Evolutionary conservation across 2,329 filamentous ascomycete genomes (phyloP).

Genomic region (Ophiostoma triangulosporum): DNA sequence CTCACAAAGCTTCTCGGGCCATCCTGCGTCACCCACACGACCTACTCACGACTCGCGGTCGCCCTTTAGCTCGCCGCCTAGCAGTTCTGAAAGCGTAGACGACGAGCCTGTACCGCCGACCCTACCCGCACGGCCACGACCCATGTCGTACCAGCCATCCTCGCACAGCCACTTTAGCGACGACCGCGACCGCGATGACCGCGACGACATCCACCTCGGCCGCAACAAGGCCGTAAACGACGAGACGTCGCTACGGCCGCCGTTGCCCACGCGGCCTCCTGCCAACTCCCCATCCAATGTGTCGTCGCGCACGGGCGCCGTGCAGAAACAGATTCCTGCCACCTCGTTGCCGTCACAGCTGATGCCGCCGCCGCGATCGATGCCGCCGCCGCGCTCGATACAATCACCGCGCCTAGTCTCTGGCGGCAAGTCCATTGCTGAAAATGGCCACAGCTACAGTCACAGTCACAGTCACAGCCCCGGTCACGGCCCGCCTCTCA

Average conservation of each 20-base stretch:
- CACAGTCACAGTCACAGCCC: too few relatives aligned
- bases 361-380: not conserved
- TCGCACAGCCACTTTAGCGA: not conserved
- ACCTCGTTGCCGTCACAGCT: not conserved
- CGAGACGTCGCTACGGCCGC: conserved; percentile 23
- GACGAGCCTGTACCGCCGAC: conserved; percentile 35
- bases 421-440: conserved; percentile 15
- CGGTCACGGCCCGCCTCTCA: not conserved
- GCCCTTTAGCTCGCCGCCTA: conserved; percentile 77
- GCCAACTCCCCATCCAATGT: not conserved
- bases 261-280: conserved; percentile 36
- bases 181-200: conserved; percentile 17
- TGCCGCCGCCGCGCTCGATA: not conserved
- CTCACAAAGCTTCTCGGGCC: conserved; percentile 12
- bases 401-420: not conserved
- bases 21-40: not conserved
- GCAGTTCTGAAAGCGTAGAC: conserved; percentile 50
- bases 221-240: not conserved
- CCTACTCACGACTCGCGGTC: conserved; percentile 37
- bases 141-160: conserved; percentile 1
- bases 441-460: conserved; percentile 10
- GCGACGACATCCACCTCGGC: conserved; percentile 16
- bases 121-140: conserved; percentile 30
- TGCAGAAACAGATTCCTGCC: not conserved
- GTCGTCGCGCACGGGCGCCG: not conserved